A percentile compares a stretch with the other conserved stretches of the same genome.
Evolutionary conservation across 768 basidiomycete genomes (phyloP).

Genomic region (Tubosaeta sp.): DNA sequence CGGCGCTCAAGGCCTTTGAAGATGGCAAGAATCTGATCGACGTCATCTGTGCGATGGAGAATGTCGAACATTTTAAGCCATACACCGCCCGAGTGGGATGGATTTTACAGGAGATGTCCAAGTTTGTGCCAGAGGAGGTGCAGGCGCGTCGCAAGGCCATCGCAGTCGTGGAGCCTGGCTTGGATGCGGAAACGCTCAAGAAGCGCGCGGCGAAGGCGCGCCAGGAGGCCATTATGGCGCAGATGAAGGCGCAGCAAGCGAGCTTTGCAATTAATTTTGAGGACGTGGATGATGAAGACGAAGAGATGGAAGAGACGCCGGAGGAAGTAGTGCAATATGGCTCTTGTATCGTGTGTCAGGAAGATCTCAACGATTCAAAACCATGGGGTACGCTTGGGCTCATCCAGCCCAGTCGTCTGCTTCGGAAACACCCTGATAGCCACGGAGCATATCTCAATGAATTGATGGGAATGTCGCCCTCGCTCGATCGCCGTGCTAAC

Average conservation of each 20-base stretch:
- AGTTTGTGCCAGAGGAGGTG: constrained; percentile 56
- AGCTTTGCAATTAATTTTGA: constrained; percentile 79
- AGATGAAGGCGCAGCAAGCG: constrained; percentile 92
- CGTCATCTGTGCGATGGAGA: constrained; percentile 72
- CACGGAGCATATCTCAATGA: constrained; percentile 65
- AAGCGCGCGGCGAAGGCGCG: constrained; percentile 84
- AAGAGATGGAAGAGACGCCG: constrained; percentile 41
- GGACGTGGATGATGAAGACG: constrained; percentile 65
- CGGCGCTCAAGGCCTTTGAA: constrained; percentile 52
- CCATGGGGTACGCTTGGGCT: constrained; percentile 85
- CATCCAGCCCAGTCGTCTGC: constrained; percentile 81
- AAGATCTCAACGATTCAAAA: constrained; percentile 69
- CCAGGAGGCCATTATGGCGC: constrained; percentile 91
- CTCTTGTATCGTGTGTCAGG: constrained; percentile 98
- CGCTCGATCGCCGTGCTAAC: constrained; percentile 54
- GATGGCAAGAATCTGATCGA: constrained; percentile 62
- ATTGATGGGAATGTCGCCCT: constrained; percentile 54
- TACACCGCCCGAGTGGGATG: constrained; percentile 72
- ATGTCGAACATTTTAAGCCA: constrained; percentile 67
- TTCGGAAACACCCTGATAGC: constrained; percentile 73
- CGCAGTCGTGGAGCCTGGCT: constrained; percentile 31
- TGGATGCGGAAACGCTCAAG: constrained; percentile 64
- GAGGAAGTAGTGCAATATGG: constrained; percentile 63
- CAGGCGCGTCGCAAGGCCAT: constrained; percentile 42
- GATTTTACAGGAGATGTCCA: constrained; percentile 62